Base-by-base conservation (phyloP, 176 grass and related monocot genomes). In the Dendrocalamus sinicus region DNA sequence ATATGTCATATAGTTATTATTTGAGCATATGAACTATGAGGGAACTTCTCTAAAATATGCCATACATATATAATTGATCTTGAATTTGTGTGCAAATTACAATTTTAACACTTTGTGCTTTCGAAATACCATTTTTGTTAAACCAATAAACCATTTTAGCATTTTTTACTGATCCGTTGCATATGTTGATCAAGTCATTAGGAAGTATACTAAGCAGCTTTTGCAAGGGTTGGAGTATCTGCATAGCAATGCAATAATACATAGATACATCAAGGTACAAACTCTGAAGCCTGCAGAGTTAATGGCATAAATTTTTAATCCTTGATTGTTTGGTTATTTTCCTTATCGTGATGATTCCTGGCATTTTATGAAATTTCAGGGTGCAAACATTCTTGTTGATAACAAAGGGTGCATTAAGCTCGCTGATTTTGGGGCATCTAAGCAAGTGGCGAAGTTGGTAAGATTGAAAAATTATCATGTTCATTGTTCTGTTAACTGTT, bases 331-430 rank as follows among this genome's bases (percentile, higher is more conserved):
- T 50, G 37, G 1, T 70, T 57, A 28, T 50, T 48, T 57, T 70
- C 67, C 51, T 87, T 79, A 37, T 69, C 15, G 9, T 79, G 41
- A 59, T 61, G 58, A 87, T 65, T 67, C 23, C 5, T 70, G 45
- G 7, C 4, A 75, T 82, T 61, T 69, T 59, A 8, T 87, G 54
- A n/a, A 50, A 89, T 86, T 85, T 79, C 86, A 96, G 94, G 96
- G 96, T 10, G 96, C 96, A 81, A 99, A 99, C 62, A 99, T 99
- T 91, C 96, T 99, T 81, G 94, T 99, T 11, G 96, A 99, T 85
- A 96, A 99, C 81, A 99, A 99, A 87, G 96, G 96, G 14, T 99
- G 96, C 89, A 96, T 99, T 82, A 99, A 99, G 55, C 92, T 99
- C 64, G 94, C 96, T 10, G 96, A 99, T 91, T 99, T 99, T 90